Conservation (phyloP, 1,139 yeast species). For the Lodderomyces theae region DNA sequence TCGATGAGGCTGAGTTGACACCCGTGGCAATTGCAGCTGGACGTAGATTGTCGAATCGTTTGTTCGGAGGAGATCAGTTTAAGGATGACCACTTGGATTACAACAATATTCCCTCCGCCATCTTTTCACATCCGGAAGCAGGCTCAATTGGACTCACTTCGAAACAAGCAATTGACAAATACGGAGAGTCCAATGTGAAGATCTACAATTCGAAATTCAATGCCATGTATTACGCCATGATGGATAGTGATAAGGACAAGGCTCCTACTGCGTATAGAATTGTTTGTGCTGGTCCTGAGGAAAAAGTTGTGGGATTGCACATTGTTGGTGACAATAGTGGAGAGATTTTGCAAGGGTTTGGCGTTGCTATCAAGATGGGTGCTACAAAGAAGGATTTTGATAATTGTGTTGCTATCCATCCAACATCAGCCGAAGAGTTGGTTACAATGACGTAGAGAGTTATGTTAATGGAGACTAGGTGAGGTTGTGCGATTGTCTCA, state of each 20-base stretch:
- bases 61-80: constrained; percentile 77
- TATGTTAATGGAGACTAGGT: no score
- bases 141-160: constrained; percentile 90
- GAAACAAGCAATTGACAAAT: constrained; percentile 69
- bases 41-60: constrained; percentile 83
- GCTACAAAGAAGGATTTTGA: constrained; percentile 96
- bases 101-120: constrained; percentile 81
- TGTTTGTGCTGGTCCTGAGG: constrained; percentile 73
- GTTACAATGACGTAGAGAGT: constrained; percentile 76
- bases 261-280: constrained; percentile 86
- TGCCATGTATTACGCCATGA: constrained; percentile 91
- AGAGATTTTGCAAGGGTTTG: constrained; percentile 96
- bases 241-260: constrained; percentile 62
- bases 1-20: constrained; percentile 87
- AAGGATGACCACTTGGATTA: constrained; percentile 76
- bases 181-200: constrained; percentile 79
- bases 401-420: constrained; percentile 95
- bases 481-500: no score
- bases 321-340: constrained; percentile 86
- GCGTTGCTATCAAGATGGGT: constrained; percentile 96
- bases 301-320: constrained; percentile 94
- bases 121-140: constrained; percentile 96
- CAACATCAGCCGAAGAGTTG: constrained; percentile 95
- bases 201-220: constrained; percentile 79
- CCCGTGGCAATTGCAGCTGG: constrained; percentile 99